Conservation (phyloP, 257 asterid genomes). For the Eustoma russellianum region DNA sequence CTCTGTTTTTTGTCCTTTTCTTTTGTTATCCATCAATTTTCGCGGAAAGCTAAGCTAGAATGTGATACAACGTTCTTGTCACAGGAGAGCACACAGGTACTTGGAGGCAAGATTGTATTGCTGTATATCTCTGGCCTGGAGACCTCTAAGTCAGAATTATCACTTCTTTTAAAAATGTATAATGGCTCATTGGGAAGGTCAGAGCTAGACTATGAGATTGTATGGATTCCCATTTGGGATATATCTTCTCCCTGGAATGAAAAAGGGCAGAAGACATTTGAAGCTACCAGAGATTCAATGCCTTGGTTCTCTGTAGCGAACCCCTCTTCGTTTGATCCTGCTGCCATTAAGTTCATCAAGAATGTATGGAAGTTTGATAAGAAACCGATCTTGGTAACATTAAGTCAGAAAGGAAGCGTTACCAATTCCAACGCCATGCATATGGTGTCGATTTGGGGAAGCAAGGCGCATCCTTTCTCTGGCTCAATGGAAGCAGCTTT, state of each 20-base stretch:
- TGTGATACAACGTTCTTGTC: neutral
- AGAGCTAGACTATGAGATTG: slow-evolving; percentile 1
- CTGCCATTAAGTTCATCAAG: slow-evolving; percentile 8
- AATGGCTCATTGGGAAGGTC: no score
- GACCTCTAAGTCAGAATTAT: neutral
- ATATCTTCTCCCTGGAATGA: neutral
- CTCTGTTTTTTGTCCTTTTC: no score
- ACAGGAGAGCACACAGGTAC: neutral
- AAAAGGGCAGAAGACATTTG: neutral
- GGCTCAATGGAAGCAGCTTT: slow-evolving; percentile 6
- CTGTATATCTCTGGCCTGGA: slow-evolving; percentile 11
- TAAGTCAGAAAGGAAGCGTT: slow-evolving; percentile 7
- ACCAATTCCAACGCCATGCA: slow-evolving; percentile 8
- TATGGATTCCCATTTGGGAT: slow-evolving; percentile 16
- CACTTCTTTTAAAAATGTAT: neutral
- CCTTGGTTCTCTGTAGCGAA: slow-evolving; percentile 9
- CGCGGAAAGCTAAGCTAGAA: neutral
- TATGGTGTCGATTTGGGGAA: slow-evolving; percentile 15
- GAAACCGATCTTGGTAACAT: slow-evolving; percentile 1
- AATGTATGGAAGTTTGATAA: slow-evolving; percentile 10
- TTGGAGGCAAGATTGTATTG: slow-evolving; percentile 4
- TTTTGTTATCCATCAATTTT: no score
- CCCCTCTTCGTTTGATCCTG: slow-evolving; percentile 6
- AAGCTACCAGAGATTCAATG: neutral
- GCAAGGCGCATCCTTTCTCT: slow-evolving; percentile 3